Conservation (phyloP, 495 filamentous ascomycete species). For the Daldinia childiae region DNA sequence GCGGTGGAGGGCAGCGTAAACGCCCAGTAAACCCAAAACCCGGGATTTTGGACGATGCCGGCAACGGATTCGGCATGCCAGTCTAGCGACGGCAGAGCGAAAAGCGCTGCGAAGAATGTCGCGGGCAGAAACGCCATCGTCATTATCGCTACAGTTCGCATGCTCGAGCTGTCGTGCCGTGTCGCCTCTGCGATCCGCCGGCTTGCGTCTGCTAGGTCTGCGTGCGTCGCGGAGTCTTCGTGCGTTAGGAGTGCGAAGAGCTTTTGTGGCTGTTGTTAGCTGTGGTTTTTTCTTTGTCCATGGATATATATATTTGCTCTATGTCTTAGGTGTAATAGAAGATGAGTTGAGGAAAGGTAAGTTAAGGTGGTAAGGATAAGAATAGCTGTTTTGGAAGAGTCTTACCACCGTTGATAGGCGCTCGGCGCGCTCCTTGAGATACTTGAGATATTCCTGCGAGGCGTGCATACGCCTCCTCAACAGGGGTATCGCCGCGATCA, state of each 20-base stretch:
- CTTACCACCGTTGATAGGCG: conserved; percentile 41
- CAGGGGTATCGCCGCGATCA: conserved; percentile 29
- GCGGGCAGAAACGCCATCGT: conserved; percentile 53
- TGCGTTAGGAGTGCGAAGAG: conserved; percentile 45
- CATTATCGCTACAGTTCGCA: conserved; percentile 52
- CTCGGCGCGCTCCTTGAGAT: conserved; percentile 38
- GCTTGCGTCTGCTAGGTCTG: conserved; percentile 38
- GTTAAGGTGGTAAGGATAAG: background rate
- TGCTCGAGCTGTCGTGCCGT: conserved; percentile 49
- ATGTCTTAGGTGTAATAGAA: background rate
- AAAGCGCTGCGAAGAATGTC: conserved; percentile 51
- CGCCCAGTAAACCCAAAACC: conserved; percentile 54
- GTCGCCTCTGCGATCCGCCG: conserved; percentile 44
- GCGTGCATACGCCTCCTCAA: conserved; percentile 38
- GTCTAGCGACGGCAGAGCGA: conserved; percentile 50
- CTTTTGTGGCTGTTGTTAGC: background rate
- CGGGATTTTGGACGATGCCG: conserved; percentile 34
- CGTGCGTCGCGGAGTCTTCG: conserved; percentile 37
- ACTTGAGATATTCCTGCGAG: conserved; percentile 38
- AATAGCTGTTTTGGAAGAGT: background rate
- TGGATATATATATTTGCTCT: background rate
- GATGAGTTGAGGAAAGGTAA: background rate
- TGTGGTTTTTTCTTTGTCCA: background rate
- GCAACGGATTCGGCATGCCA: conserved; percentile 36
- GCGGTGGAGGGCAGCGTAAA: conserved; percentile 45